Conservation (phyloP, 306 rosid species). For the Cucurbita moschata region DNA sequence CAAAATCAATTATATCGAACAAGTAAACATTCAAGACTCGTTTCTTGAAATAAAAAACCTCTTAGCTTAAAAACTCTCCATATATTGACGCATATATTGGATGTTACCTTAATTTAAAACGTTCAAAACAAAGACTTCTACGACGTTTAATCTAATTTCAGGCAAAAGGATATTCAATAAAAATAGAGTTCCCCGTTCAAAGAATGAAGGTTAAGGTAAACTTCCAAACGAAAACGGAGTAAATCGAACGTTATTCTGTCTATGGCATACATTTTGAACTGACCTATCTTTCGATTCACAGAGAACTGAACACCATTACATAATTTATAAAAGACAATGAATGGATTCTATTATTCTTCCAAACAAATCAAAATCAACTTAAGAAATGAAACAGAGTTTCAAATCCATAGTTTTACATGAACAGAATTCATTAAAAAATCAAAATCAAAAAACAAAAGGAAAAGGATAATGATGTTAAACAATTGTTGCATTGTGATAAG, state of each 20-base stretch:
- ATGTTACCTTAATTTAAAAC: not conserved
- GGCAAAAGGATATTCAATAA: not conserved
- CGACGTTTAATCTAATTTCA: not conserved
- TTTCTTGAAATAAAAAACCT: not conserved
- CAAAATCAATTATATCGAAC: not conserved
- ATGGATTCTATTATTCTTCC: not conserved
- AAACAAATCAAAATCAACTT: not conserved
- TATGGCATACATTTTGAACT: not conserved
- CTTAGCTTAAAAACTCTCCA: not conserved
- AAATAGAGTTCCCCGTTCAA: not conserved
- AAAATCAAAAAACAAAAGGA: not conserved
- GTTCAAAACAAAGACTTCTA: not conserved
- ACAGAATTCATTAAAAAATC: not conserved
- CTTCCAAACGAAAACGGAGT: not conserved
- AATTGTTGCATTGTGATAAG: not conserved
- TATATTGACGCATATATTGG: not conserved
- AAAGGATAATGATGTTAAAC: not conserved
- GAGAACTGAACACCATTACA: not conserved
- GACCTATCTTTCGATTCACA: not conserved
- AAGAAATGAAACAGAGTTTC: not conserved
- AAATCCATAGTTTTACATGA: not conserved
- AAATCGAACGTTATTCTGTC: not conserved
- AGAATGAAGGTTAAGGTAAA: not conserved
- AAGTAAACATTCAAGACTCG: not conserved
- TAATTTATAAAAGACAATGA: not conserved